These are phyloP conservation scores for Condylostoma magnum DNA, from an alignment of 169 alveolate species.

Conservation along the genomic window DNA sequence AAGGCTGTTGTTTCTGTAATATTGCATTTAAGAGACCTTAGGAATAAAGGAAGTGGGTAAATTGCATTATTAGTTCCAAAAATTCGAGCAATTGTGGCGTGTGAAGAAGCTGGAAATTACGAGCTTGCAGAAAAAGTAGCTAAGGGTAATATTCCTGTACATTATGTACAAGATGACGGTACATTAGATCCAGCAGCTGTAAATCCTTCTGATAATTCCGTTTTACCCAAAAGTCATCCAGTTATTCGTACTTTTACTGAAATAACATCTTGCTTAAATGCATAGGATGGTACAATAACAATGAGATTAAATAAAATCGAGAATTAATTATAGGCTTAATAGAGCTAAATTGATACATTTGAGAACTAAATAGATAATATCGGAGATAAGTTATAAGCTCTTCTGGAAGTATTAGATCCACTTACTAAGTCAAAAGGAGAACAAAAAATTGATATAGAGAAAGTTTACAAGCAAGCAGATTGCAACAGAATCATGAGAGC, in stretches of 20 bases:
- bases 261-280: too few species aligned
- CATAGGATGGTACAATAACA: too few species aligned
- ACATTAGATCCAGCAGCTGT: slow-evolving; percentile 24
- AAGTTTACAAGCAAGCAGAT: too few species aligned
- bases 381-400: too few species aligned
- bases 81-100: slow-evolving; percentile 13
- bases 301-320: too few species aligned
- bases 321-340: too few species aligned
- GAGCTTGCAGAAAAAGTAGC: slow-evolving; percentile 21
- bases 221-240: slow-evolving; percentile 14
- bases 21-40: not conserved
- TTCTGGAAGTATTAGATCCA: too few species aligned
- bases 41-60: not conserved
- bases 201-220: not conserved
- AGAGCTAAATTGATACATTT: too few species aligned
- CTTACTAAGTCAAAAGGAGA: too few species aligned
- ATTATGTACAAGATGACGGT: slow-evolving; percentile 9
- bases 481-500: too few species aligned
- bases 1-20: not conserved
- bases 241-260: not conserved
- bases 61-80: not conserved
- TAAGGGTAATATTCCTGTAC: slow-evolving; percentile 5
- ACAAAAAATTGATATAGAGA: too few species aligned
- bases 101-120: slow-evolving; percentile 23
- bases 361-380: too few species aligned